A percentile compares a stretch with the other conserved stretches of the same genome.
phyloP scores from a whole-genome alignment of 805 yeast species.

The Kodamaea leandrae region DNA sequence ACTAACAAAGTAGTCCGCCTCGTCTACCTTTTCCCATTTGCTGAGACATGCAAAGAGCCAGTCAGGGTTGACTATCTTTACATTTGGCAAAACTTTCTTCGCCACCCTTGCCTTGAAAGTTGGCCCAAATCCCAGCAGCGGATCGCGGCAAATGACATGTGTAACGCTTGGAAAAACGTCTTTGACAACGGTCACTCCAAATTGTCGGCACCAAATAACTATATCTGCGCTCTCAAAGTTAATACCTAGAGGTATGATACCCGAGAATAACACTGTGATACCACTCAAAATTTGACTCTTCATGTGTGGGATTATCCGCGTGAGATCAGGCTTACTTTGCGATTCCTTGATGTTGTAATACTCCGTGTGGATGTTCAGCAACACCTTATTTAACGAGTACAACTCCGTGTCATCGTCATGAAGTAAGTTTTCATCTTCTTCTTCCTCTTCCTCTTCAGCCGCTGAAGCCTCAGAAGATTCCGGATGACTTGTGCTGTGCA shows the following conservation, averaged over 20 bases:
- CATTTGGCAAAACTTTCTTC: slow-evolving; percentile 53
- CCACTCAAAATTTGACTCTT: slow-evolving; percentile 67
- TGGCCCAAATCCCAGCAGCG: slow-evolving; percentile 44
- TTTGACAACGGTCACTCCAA: slow-evolving; percentile 81
- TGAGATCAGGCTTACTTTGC: slow-evolving; percentile 52
- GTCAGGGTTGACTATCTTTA: slow-evolving; percentile 82
- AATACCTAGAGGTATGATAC: slow-evolving; percentile 83
- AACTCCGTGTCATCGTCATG: slow-evolving; percentile 83
- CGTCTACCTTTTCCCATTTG: slow-evolving; percentile 70
- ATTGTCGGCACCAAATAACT: slow-evolving; percentile 86
- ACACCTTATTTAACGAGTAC: slow-evolving; percentile 55
- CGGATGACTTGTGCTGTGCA: slow-evolving; percentile 25
- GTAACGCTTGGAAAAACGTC: slow-evolving; percentile 75
- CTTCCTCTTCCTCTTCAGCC: slow-evolving; percentile 23
- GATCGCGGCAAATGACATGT: slow-evolving; percentile 80
- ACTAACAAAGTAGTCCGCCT: slow-evolving; percentile 52
- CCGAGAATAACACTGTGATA: slow-evolving; percentile 74
- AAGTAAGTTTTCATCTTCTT: slow-evolving; percentile 51
- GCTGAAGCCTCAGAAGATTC: slow-evolving; percentile 23
- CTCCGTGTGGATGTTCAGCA: slow-evolving; percentile 60
- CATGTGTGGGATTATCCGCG: slow-evolving; percentile 70
- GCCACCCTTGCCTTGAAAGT: slow-evolving; percentile 87
- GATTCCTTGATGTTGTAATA: slow-evolving; percentile 48
- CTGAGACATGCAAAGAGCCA: slow-evolving; percentile 90
- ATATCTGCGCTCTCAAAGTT: slow-evolving; percentile 75